Evolutionary conservation across 805 yeast genomes (phyloP).

Genomic region (Clavispora vitiphila): DNA sequence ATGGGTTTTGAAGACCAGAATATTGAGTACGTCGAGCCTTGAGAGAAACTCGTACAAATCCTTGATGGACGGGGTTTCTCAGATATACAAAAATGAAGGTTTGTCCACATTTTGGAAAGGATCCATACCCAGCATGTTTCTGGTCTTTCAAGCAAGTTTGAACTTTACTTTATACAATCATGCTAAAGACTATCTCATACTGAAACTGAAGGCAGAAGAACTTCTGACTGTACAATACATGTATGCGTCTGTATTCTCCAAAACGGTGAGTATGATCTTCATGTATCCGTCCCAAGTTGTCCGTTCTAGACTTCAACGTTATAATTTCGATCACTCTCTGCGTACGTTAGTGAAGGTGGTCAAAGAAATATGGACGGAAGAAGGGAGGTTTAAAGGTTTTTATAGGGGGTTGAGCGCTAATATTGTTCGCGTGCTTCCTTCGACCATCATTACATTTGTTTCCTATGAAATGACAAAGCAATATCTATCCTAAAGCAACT

Average conservation of each 20-base stretch:
- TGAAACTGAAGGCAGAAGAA: conserved; percentile 11
- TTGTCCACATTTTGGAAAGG: conserved; percentile 66
- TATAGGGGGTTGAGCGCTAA: conserved; percentile 83
- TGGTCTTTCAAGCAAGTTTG: conserved; percentile 84
- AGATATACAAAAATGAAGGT: conserved; percentile 54
- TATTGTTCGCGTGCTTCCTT: conserved; percentile 78
- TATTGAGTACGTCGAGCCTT: conserved; percentile 52
- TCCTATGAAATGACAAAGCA: conserved; percentile 59
- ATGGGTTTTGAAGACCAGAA: conserved; percentile 92
- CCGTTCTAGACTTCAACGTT: conserved; percentile 65
- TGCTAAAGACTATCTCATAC: conserved; percentile 41
- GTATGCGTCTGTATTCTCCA: conserved; percentile 61
- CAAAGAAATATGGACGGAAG: conserved; percentile 36
- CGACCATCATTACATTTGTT: conserved; percentile 85
- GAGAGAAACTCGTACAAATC: conserved; percentile 54
- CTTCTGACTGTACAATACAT: conserved; percentile 56
- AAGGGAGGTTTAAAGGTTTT: conserved; percentile 59
- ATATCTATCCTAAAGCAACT: conserved; percentile 5
- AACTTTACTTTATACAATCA: conserved; percentile 86
- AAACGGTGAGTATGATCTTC: conserved; percentile 58
- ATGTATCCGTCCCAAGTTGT: conserved; percentile 85
- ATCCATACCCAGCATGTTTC: conserved; percentile 65
- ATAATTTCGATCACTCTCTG: conserved; percentile 17
- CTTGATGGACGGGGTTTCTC: conserved; percentile 47
- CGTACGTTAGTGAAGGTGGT: conserved; percentile 29